Percentiles rank a stretch among this genome's conserved stretches.
These are phyloP conservation scores for Thamnidium elegans DNA, from an alignment of 192 early-diverging fungal species.

Conservation along the genomic window DNA sequence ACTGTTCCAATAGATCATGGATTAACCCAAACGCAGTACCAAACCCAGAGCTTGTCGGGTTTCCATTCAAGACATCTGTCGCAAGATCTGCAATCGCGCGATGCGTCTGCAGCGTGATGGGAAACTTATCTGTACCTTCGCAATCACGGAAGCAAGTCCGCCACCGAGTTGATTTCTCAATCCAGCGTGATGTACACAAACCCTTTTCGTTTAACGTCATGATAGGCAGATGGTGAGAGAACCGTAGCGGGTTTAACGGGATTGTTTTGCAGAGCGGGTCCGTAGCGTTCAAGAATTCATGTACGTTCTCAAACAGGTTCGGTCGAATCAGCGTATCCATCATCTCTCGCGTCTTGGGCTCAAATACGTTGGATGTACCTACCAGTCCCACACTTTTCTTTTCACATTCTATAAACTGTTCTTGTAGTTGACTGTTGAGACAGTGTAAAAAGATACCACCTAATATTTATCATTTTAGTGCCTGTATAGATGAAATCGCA, in stretches of 20 bases:
- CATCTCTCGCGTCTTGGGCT: constrained; percentile 1
- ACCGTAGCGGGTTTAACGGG: constrained; percentile 11
- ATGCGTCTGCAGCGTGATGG: neutral
- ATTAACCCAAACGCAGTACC: constrained; percentile 16
- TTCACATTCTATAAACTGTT: neutral
- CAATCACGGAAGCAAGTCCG: constrained; percentile 23
- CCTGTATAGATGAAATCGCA: too few species aligned
- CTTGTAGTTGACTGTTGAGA: neutral
- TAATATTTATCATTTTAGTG: too few species aligned
- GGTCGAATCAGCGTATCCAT: constrained; percentile 13
- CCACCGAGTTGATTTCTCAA: constrained; percentile 17
- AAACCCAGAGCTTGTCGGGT: constrained; percentile 8
- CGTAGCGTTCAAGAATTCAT: neutral
- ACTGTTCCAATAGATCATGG: constrained; percentile 20
- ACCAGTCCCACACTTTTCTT: neutral
- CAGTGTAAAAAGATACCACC: constrained; percentile 14
- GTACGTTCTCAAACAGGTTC: neutral
- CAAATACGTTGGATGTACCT: neutral
- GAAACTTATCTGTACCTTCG: constrained; percentile 18
- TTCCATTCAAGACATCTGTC: constrained; percentile 14
- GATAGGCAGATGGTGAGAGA: constrained; percentile 8
- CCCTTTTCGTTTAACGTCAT: neutral
- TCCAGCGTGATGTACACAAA: neutral
- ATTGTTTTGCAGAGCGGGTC: neutral
- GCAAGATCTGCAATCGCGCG: constrained; percentile 3